Evolutionary conservation across 108 stramenopile species (phyloP).

Genomic region (Stephanodiscus triporus): DNA sequence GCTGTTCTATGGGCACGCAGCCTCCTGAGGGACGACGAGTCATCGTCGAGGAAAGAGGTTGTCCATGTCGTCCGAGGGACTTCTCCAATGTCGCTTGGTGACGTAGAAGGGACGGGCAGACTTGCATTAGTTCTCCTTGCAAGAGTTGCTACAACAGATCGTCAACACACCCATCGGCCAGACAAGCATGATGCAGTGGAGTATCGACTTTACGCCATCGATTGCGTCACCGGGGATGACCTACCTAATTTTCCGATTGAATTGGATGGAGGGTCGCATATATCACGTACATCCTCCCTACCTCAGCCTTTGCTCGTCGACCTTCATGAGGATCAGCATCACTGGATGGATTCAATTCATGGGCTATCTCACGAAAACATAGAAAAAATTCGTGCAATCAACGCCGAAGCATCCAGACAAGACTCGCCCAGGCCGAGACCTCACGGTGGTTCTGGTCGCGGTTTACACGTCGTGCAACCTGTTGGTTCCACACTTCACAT

Average conservation of each 20-base stretch:
- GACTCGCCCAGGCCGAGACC: conserved; percentile 35
- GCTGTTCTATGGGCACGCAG: conserved; percentile 75
- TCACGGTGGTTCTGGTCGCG: conserved; percentile 66
- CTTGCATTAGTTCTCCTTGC: conserved; percentile 66
- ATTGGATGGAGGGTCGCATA: conserved; percentile 45
- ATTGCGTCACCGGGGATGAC: conserved; percentile 69
- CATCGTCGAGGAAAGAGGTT: conserved; percentile 8
- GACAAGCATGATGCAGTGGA: conserved; percentile 42
- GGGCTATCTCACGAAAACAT: conserved; percentile 36
- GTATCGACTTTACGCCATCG: conserved; percentile 64
- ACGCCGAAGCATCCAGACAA: conserved; percentile 32
- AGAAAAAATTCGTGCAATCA: conserved; percentile 36
- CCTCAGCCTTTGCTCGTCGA: conserved; percentile 74
- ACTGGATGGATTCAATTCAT: conserved; percentile 58
- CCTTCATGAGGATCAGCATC: conserved; percentile 68
- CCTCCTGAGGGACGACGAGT: conserved; percentile 49
- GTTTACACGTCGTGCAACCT: conserved; percentile 80
- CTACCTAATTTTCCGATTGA: conserved; percentile 63
- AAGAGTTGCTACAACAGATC: conserved; percentile 35
- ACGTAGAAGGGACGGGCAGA: conserved; percentile 75
- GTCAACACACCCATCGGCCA: conserved; percentile 28
- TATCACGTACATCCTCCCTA: conserved; percentile 43
- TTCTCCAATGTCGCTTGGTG: conserved; percentile 75
- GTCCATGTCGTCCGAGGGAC: conserved; percentile 55
- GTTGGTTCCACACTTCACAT: conserved; percentile 62